phyloP scores from a whole-genome alignment of 345 rosid genomes.

The Brassica cretica region DNA sequence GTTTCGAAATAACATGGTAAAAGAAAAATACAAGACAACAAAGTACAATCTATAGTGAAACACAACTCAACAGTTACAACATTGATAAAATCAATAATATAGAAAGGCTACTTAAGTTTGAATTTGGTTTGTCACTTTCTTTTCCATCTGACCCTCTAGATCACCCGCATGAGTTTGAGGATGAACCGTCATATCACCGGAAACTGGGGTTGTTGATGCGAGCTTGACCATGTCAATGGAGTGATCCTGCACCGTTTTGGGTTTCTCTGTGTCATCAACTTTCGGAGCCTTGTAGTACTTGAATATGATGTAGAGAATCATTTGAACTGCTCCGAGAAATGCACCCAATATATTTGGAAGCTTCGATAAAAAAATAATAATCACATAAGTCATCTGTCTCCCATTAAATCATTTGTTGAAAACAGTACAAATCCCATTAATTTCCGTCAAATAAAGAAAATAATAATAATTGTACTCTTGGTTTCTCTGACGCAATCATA shows the following conservation, averaged over 20 bases:
- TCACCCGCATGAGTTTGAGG: slow-evolving; percentile 25
- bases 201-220: not conserved
- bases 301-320: slow-evolving; percentile 51
- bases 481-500: slow-evolving; percentile 28
- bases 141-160: slow-evolving; percentile 28
- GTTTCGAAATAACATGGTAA: slow-evolving; percentile 7
- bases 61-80: slow-evolving; percentile 27
- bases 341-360: slow-evolving; percentile 57
- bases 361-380: slow-evolving; percentile 24
- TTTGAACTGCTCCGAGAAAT: slow-evolving; percentile 53
- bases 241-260: slow-evolving; percentile 33
- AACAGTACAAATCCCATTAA: slow-evolving; percentile 20
- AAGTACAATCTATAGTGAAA: slow-evolving; percentile 20
- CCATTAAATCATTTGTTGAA: slow-evolving; percentile 4
- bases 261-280: slow-evolving; percentile 28
- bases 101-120: slow-evolving; percentile 12
- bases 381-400: slow-evolving; percentile 9
- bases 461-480: not conserved
- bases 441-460: not conserved
- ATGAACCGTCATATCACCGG: slow-evolving; percentile 21
- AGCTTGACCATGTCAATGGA: slow-evolving; percentile 37
- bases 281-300: slow-evolving; percentile 41
- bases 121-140: slow-evolving; percentile 16
- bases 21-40: not conserved
- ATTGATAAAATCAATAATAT: slow-evolving; percentile 7